Conservation (phyloP, 352 stramenopile genomes). For the Globisporangium perplexum region DNA sequence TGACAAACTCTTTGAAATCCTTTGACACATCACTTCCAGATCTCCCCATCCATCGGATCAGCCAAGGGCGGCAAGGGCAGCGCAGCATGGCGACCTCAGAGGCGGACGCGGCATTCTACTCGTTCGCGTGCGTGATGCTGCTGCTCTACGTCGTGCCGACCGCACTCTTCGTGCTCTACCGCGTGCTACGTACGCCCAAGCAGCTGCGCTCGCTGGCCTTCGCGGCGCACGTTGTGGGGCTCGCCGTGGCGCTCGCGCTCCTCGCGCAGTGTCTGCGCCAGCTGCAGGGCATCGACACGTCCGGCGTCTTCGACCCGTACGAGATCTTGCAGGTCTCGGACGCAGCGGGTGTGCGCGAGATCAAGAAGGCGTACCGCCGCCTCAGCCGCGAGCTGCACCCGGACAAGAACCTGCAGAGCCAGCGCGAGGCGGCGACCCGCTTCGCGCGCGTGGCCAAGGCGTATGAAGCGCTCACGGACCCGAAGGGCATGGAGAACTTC, state of each 20-base stretch:
- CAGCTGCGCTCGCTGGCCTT: slow-evolving; percentile 42
- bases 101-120: slow-evolving; percentile 77
- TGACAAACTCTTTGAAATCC: no score
- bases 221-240: slow-evolving; percentile 36
- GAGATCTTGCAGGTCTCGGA: slow-evolving; percentile 76
- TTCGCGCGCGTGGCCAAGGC: slow-evolving; percentile 80
- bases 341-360: slow-evolving; percentile 40
- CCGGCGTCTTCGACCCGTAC: slow-evolving; percentile 80
- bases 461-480: slow-evolving; percentile 82
- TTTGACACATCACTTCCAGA: no score
- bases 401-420: slow-evolving; percentile 73
- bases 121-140: slow-evolving; percentile 78
- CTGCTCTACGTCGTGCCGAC: slow-evolving; percentile 70
- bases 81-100: slow-evolving; percentile 49
- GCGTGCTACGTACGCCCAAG: slow-evolving; percentile 37
- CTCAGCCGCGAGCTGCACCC: slow-evolving; percentile 69
- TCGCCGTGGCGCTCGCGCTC: slow-evolving; percentile 39
- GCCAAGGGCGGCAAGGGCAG: no score
- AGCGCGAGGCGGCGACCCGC: slow-evolving; percentile 22
- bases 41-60: no score
- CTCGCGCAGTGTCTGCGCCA: slow-evolving; percentile 47
- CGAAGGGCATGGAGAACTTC: slow-evolving; percentile 68
- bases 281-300: slow-evolving; percentile 69
- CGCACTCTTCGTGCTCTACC: slow-evolving; percentile 44
- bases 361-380: slow-evolving; percentile 71